phyloP scores from a whole-genome alignment of 2,329 filamentous ascomycete species.

The Fonsecaea nubica region DNA sequence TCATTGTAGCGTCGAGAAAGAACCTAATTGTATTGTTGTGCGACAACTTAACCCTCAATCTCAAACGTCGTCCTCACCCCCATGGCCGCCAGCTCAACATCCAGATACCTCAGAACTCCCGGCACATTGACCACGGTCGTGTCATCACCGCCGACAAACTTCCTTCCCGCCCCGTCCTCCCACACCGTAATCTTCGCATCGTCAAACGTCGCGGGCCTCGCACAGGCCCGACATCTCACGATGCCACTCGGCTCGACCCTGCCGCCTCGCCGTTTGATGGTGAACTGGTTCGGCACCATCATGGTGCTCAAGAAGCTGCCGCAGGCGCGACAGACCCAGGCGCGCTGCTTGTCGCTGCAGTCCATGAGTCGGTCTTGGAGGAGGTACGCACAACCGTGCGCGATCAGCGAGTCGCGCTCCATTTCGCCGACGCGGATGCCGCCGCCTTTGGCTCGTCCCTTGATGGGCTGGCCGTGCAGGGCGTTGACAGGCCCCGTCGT shows the following conservation, averaged over 20 bases:
- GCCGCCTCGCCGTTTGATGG: constrained; percentile 49
- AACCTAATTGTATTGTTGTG: background rate
- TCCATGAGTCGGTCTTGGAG: constrained; percentile 96
- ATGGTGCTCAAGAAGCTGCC: constrained; percentile 90
- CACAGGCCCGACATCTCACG: constrained; percentile 81
- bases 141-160: constrained; percentile 87
- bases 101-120: constrained; percentile 88
- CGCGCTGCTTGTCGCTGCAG: constrained; percentile 89
- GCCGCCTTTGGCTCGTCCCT: constrained; percentile 92
- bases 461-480: constrained; percentile 93
- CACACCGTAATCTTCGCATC: constrained; percentile 76
- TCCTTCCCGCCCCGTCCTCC: constrained; percentile 86
- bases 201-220: constrained; percentile 65
- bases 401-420: constrained; percentile 94
- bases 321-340: constrained; percentile 87
- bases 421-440: constrained; percentile 99
- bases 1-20: background rate
- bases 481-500: constrained; percentile 92
- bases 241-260: constrained; percentile 55
- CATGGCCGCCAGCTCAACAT: constrained; percentile 96
- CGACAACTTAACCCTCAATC: constrained; percentile 58
- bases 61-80: constrained; percentile 93
- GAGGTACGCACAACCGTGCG: constrained; percentile 92
- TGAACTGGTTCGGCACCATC: constrained; percentile 49
- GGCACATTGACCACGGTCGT: constrained; percentile 92